These are phyloP conservation scores for Fusarium neocosmosporiellum DNA, from an alignment of 2,329 filamentous ascomycete species.

Conservation along the genomic window DNA sequence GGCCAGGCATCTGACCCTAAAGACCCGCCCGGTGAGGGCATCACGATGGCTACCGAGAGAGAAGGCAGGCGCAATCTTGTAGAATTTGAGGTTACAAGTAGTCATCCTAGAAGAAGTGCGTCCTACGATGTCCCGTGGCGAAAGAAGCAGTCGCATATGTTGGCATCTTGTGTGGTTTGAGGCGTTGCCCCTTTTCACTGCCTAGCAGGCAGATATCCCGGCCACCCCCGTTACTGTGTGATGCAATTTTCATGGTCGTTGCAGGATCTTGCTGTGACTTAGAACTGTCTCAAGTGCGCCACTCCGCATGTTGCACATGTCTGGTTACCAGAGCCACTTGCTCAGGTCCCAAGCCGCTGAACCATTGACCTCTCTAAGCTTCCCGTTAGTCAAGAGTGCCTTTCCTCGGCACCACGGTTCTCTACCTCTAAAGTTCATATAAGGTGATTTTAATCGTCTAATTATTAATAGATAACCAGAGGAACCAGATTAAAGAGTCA, in stretches of 20 bases:
- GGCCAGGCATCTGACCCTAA: not conserved
- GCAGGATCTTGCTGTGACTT: not conserved
- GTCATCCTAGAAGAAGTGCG: not conserved
- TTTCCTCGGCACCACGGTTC: too few species aligned
- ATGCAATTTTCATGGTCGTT: not conserved
- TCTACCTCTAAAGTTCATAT: too few species aligned
- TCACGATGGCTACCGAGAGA: not conserved
- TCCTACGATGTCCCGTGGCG: not conserved
- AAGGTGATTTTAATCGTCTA: too few species aligned
- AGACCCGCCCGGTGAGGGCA: not conserved
- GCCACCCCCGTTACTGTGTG: not conserved
- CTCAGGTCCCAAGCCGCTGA: too few species aligned
- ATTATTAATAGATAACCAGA: too few species aligned
- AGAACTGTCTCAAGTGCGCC: not conserved
- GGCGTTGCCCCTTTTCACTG: not conserved
- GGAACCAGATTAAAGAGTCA: too few species aligned
- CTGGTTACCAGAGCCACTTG: too few species aligned
- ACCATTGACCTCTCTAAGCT: too few species aligned
- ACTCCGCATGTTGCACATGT: not conserved
- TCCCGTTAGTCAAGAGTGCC: too few species aligned
- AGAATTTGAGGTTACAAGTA: not conserved
- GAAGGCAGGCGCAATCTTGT: not conserved
- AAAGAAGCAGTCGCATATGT: not conserved
- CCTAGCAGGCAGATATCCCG: not conserved
- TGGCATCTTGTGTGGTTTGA: not conserved